Evolutionary conservation across 768 basidiomycete species (phyloP), one percentile per base, ranked within the genome.

Genomic region (Boletus insuetus): DNA sequence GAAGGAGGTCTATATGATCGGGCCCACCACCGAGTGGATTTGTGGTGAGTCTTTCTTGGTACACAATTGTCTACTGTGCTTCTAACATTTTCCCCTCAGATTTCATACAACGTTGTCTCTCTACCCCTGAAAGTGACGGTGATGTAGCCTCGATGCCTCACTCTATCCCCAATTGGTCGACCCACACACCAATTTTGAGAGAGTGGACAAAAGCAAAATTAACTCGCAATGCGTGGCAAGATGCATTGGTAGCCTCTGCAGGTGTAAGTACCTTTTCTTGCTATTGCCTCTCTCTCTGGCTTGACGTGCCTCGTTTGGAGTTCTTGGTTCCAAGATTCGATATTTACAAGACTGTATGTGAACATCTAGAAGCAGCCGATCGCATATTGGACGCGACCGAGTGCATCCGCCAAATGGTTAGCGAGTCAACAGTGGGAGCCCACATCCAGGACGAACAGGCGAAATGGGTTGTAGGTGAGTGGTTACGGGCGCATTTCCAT

Each of bases 381-480:
- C 34, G 35, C 14, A 8, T 46, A 35, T 8, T 20, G 7, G 46
- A 46, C 20, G 46, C 26, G 11, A 4, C 37, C 17, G 37, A 38
- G 35, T 49, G 48, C 20, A 38, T 49, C 29, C 29, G 8, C 6
- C 19, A 20, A 20, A 14, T 17, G 32, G 5, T 24, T 14, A 12
- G 20, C 24, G 35, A 48, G 11, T 9, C 8, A 2, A 4, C 11
- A 12, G n/a, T 32, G 13, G 22, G 35, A 10, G 2, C 24, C 6
- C 13, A 17, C 16, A 24, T 38, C 10, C 10, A 22, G 9, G 32
- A 24, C 12, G 31, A 53, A n/a, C 42, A 42, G 39, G 7, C 6
- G 3, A 5, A 35, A 9, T 60, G 58, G 59, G 37, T 37, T 19
- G 3, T 17, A 9, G 51, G 58, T 56, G 34, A 46, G 51, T 1